Base-by-base conservation (phyloP, 2,329 filamentous ascomycete genomes). In the Diplocarpon mali region DNA sequence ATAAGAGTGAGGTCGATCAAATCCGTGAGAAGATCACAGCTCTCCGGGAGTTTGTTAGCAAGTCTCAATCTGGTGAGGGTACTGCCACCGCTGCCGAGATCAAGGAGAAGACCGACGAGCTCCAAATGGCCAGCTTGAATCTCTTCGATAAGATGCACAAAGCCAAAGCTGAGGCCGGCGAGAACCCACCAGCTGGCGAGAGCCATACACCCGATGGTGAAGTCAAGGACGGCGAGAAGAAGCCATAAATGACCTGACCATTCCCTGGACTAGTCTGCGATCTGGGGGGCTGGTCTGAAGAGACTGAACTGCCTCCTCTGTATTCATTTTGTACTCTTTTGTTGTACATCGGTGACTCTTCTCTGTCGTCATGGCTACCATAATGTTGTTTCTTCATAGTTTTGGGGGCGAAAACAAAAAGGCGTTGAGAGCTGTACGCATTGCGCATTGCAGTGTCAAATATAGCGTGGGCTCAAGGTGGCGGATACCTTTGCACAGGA, bases 91-190 rank as follows among this genome's bases (percentile, higher is more conserved):
- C 89, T 41, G 85, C 85, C 55, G 85, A 96, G 70, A 83, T 98
- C 69, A 96, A 96, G 85, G 80, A 86, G 73, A 95, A 95, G 86
- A 93, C 86, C 61, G 92, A 96, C 57, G 90, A 95, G 70, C 85
- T 98, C 64, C 92, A 96, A 74, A 85, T 84, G 66, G 86, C 90
- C 57, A 90, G 84, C 69, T 75, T 98, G 70, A 94, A 85, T 71
- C 81, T 96, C 62, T 96, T 98, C 68, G 92, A 96, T 75, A 95
- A 96, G 84, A 95, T 98, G 86, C 90, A 98, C 85, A 93, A 94
- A 77, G 87, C 90, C 57, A 83, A 86, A 60, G 67, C 70, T 57
- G 84, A 89, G 72, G 73, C 72, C 58, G 66, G 71, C 62, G 67
- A 76, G 63, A 68, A 75, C 61, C 54, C 63, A 68, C 59, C 57